These are phyloP conservation scores for Pythium myriotylum DNA, from an alignment of 352 stramenopile species.

Conservation along the genomic window DNA sequence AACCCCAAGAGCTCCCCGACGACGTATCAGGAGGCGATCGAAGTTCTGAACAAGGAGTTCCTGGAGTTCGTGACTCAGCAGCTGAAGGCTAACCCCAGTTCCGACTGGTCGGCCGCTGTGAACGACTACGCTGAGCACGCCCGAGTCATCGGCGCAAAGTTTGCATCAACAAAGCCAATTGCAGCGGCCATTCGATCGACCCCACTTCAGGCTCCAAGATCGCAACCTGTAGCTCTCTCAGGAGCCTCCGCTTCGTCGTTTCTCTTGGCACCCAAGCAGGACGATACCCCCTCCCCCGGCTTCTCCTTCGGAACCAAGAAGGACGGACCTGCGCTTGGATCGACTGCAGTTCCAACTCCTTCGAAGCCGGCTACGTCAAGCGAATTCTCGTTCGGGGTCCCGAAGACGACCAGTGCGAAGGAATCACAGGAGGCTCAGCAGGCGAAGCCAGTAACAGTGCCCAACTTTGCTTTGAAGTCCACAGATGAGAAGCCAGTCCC, in stretches of 20 bases:
- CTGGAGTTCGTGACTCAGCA: conserved; percentile 71
- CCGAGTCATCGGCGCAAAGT: conserved; percentile 54
- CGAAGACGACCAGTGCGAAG: neutral
- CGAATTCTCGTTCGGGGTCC: conserved; percentile 5
- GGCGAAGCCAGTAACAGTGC: conserved; percentile 13
- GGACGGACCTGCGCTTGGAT: conserved; percentile 3
- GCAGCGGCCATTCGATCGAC: conserved; percentile 21
- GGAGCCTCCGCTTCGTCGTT: conserved; percentile 21
- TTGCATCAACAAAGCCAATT: conserved; percentile 65
- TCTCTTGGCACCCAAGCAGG: conserved; percentile 10
- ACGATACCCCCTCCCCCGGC: conserved; percentile 17
- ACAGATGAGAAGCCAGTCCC: conserved; percentile 35
- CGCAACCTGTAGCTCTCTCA: neutral
- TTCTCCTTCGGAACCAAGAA: conserved; percentile 29
- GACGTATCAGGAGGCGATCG: conserved; percentile 78
- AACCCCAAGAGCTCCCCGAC: conserved; percentile 6
- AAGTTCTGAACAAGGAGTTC: conserved; percentile 83
- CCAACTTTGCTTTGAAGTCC: conserved; percentile 28
- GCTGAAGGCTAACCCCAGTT: conserved; percentile 62
- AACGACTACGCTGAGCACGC: conserved; percentile 82
- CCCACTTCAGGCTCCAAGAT: conserved; percentile 19
- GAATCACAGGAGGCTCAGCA: conserved; percentile 7
- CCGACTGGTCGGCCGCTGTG: conserved; percentile 63
- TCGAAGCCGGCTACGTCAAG: too few relatives aligned
- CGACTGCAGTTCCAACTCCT: too few relatives aligned